Base-by-base conservation (phyloP, 305 asterid genomes). In the Solanum hybrid region DNA sequence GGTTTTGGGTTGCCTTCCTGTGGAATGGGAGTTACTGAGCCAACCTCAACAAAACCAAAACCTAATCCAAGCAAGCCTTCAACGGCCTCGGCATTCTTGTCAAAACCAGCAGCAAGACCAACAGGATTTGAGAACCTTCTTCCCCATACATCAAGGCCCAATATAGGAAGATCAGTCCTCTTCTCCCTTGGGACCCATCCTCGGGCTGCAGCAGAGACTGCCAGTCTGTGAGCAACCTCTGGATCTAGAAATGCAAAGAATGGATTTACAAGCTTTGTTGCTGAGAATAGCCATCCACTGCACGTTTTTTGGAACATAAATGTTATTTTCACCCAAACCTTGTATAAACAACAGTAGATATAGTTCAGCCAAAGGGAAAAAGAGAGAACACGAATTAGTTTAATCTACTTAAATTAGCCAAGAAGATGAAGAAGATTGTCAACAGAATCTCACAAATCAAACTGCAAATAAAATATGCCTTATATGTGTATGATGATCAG, bases 1-100 rank as follows among this genome's bases (percentile, higher is more conserved):
- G 99, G 99, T 94, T 95, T 96, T 88, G 99, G 97, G 92, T 96
- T 96, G 78, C 99, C 99, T 90, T 96, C 99, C 91, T 97, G 99
- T 22, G 99, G 99, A 89, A 92, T 93, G 2, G 99, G 99, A 88
- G 99, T 97, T 86, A 97, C 99, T 1, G 99, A 96, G 86, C 99
- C 99, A 92, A 97, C 99, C 94, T 96, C 99, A 69, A 96, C 99
- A 93, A 97, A 97, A 84, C 99, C 98, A 90, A 97, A 97, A 89
- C 99, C 99, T 90, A 96, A 90, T 37, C 98, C 98, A 29, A 97
- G 98, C 91, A 97, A 93, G 51, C 99, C 98, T 91, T 97, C 99
- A 91, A 97, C 96, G 85, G 99, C 98, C 92, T 96, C 99, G 2
- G 98, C 99, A 91, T 96, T 95, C 94, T 96, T 96, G 90, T 96